Evolutionary conservation across 148 eudicot species (phyloP).

Genomic region (Rhododendron kiyosumense): DNA sequence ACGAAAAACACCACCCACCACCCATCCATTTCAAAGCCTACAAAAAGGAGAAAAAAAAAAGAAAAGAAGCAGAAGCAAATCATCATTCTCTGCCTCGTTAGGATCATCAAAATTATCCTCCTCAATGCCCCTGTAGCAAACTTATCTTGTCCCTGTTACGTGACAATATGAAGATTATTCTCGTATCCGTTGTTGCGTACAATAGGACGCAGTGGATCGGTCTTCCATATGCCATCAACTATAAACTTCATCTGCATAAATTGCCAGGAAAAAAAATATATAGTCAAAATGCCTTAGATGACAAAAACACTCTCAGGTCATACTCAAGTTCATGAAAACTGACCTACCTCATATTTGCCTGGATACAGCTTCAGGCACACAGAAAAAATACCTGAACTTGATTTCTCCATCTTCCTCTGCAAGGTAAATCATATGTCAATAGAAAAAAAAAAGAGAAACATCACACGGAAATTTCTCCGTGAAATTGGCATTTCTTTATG

Average conservation of each 20-base stretch:
- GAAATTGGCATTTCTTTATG: not conserved
- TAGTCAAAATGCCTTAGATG: not conserved
- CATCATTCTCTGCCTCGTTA: not conserved
- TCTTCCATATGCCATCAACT: slow-evolving; percentile 77
- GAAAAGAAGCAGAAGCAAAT: too few relatives aligned
- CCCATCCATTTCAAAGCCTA: not conserved
- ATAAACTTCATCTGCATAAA: slow-evolving; percentile 81
- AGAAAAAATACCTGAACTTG: slow-evolving; percentile 69
- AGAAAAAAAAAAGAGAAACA: not conserved
- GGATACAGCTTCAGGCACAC: slow-evolving; percentile 66
- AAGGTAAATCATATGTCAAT: not conserved
- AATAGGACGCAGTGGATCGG: slow-evolving; percentile 83
- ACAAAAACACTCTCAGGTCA: not conserved
- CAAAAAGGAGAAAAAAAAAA: not conserved
- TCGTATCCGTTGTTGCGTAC: slow-evolving; percentile 49
- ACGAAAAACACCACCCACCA: not conserved
- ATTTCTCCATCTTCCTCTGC: slow-evolving; percentile 89
- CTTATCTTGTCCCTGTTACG: slow-evolving; percentile 10
- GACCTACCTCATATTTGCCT: slow-evolving; percentile 76
- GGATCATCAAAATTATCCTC: not conserved
- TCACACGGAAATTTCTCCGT: not conserved
- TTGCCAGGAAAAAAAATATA: not conserved
- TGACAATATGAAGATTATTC: slow-evolving; percentile 62
- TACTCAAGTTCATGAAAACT: not conserved
- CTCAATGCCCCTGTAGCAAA: not conserved